Conservation (phyloP, 306 rosid species). For the Myrica gale region DNA sequence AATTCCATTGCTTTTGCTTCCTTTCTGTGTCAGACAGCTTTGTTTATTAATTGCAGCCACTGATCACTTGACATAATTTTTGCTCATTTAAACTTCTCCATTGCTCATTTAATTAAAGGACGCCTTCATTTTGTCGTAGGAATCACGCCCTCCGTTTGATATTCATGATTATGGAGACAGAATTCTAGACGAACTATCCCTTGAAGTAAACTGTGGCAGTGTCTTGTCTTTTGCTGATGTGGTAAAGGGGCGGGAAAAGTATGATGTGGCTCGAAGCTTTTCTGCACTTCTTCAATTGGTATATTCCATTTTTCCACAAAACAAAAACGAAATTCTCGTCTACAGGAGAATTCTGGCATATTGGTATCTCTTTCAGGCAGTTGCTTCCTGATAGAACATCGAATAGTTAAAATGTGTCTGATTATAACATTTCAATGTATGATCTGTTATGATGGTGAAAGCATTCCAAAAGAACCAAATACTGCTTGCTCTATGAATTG, state of each 20-base stretch:
- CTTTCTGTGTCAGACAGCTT: not conserved
- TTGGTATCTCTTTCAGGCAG: not conserved
- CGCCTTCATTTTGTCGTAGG: constrained; percentile 43
- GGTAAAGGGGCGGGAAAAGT: constrained; percentile 68
- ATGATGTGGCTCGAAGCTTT: constrained; percentile 80
- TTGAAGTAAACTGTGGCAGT: constrained; percentile 42
- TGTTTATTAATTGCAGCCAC: not conserved
- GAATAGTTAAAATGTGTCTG: not conserved
- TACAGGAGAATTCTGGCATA: not conserved
- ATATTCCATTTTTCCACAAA: constrained; percentile 21
- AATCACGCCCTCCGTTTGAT: constrained; percentile 73
- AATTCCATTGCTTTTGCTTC: constrained; percentile 24
- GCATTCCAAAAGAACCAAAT: not conserved
- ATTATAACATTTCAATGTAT: not conserved
- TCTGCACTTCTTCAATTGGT: constrained; percentile 94
- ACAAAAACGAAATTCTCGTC: not conserved
- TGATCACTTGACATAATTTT: not conserved
- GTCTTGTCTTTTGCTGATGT: constrained; percentile 61
- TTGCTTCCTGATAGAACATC: not conserved
- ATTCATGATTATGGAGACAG: constrained; percentile 72
- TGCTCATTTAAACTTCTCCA: constrained; percentile 7
- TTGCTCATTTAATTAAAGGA: constrained; percentile 27
- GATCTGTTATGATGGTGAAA: not conserved
- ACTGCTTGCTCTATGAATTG: not conserved
- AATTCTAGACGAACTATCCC: constrained; percentile 62